Evolutionary conservation across 2,329 filamentous ascomycete genomes (phyloP).

Genomic region (Alternaria metachromatica): DNA sequence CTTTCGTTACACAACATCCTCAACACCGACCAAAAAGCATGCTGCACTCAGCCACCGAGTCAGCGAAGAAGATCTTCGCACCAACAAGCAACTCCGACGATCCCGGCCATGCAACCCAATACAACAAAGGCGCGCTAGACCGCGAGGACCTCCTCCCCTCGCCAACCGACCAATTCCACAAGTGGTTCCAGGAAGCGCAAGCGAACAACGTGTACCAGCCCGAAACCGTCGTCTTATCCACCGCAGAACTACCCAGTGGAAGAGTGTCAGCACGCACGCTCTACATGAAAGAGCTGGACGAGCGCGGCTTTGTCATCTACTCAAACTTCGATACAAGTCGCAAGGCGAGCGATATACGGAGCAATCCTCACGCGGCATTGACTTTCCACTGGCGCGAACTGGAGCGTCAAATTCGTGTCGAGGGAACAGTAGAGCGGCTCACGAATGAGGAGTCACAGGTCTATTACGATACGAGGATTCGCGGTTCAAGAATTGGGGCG

Average conservation of each 20-base stretch:
- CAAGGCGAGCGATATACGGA: constrained; percentile 70
- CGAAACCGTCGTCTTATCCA: constrained; percentile 87
- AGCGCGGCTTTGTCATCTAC: constrained; percentile 85
- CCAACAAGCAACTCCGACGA: constrained; percentile 62
- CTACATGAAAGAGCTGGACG: constrained; percentile 94
- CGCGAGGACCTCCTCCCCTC: constrained; percentile 65
- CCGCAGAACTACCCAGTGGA: constrained; percentile 81
- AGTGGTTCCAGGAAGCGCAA: constrained; percentile 83
- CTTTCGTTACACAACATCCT: background rate
- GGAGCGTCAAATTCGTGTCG: constrained; percentile 89
- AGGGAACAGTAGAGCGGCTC: constrained; percentile 75
- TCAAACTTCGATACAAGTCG: constrained; percentile 84
- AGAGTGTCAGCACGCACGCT: constrained; percentile 85
- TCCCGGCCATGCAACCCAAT: constrained; percentile 75
- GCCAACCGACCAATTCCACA: constrained; percentile 85
- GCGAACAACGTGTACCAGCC: constrained; percentile 70
- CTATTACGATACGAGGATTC: constrained; percentile 70
- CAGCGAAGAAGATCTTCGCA: constrained; percentile 61
- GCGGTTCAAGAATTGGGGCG: constrained; percentile 84
- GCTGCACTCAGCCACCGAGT: constrained; percentile 31
- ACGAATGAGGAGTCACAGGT: constrained; percentile 72
- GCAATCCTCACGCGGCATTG: constrained; percentile 79
- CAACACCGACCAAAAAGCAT: constrained; percentile 19
- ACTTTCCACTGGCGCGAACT: constrained; percentile 90
- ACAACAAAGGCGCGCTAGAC: constrained; percentile 70